Evolutionary conservation across 1,284 basidiomycete genomes (phyloP).

Genomic region (Fomitiporia mediterranea): DNA sequence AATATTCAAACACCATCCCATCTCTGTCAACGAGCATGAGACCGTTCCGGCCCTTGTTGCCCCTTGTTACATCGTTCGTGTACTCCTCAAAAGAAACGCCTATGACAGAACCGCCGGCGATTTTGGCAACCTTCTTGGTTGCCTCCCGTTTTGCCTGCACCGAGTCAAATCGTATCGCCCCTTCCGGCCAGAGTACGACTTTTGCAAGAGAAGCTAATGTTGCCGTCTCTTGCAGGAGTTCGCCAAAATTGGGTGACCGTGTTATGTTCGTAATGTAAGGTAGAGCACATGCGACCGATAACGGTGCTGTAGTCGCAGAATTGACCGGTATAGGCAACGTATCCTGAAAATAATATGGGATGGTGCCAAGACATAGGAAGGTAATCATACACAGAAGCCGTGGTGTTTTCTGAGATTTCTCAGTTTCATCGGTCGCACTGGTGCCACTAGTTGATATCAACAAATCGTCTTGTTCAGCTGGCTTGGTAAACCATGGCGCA

Average conservation of each 20-base stretch:
- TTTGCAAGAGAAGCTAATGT: conserved; percentile 42
- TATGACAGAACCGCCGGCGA: conserved; percentile 38
- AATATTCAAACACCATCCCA: conserved; percentile 53
- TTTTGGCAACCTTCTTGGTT: conserved; percentile 39
- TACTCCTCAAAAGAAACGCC: conserved; percentile 68
- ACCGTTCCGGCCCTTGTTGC: conserved; percentile 48
- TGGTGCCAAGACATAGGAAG: conserved; percentile 42
- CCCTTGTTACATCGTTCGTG: conserved; percentile 32
- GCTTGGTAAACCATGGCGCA: conserved; percentile 55
- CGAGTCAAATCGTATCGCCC: conserved; percentile 58
- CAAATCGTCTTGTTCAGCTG: conserved; percentile 23
- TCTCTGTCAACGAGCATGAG: conserved; percentile 50
- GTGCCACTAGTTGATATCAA: conserved; percentile 7
- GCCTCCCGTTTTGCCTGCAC: conserved; percentile 43
- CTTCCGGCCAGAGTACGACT: conserved; percentile 76
- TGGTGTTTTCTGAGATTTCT: conserved; percentile 4
- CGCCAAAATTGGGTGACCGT: conserved; percentile 45
- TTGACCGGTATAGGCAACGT: conserved; percentile 42
- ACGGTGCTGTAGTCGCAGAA: conserved; percentile 42
- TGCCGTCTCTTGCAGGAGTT: conserved; percentile 54
- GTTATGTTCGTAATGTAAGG: conserved; percentile 33
- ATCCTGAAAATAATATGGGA: conserved; percentile 49
- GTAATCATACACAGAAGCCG: conserved; percentile 33
- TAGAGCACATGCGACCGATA: conserved; percentile 61
- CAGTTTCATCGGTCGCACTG: conserved; percentile 3